phyloP scores from a whole-genome alignment of 805 yeast genomes.

The Diddensiella transvaalensis region DNA sequence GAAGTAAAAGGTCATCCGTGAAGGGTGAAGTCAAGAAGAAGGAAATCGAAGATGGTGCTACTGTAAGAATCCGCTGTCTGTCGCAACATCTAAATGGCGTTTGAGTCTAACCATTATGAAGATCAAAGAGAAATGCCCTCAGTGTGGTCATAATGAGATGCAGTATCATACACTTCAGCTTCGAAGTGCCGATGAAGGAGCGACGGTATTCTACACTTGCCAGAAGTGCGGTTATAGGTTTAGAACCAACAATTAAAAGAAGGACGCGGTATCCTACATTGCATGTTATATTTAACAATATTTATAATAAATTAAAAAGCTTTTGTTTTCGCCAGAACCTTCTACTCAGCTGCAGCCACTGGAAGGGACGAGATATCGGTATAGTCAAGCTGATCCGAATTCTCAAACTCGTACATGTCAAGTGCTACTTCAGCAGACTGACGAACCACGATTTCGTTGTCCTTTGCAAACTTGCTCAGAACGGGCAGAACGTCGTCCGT shows the following conservation, averaged over 20 bases:
- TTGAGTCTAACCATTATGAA: too few species aligned
- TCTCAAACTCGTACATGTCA: slow-evolving; percentile 97
- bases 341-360: too few species aligned
- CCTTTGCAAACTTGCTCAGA: slow-evolving; percentile 71
- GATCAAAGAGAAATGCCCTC: slow-evolving; percentile 97
- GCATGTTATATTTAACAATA: neutral
- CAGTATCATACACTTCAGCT: slow-evolving; percentile 93
- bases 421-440: slow-evolving; percentile 96
- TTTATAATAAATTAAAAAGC: neutral
- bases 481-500: slow-evolving; percentile 93
- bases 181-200: slow-evolving; percentile 98
- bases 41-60: slow-evolving; percentile 92
- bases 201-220: slow-evolving; percentile 97
- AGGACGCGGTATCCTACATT: neutral
- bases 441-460: slow-evolving; percentile 84
- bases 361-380: slow-evolving; percentile 43
- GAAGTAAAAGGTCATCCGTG: slow-evolving; percentile 81
- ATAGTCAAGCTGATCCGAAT: slow-evolving; percentile 76
- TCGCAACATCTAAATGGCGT: neutral
- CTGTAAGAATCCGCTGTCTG: slow-evolving; percentile 36
- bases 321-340: neutral
- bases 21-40: slow-evolving; percentile 73
- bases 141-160: slow-evolving; percentile 98
- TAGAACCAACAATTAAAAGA: slow-evolving; percentile 77
- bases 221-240: slow-evolving; percentile 87